phyloP scores from a whole-genome alignment of 192 early-diverging fungal genomes.

The Oehlia diaphana region DNA sequence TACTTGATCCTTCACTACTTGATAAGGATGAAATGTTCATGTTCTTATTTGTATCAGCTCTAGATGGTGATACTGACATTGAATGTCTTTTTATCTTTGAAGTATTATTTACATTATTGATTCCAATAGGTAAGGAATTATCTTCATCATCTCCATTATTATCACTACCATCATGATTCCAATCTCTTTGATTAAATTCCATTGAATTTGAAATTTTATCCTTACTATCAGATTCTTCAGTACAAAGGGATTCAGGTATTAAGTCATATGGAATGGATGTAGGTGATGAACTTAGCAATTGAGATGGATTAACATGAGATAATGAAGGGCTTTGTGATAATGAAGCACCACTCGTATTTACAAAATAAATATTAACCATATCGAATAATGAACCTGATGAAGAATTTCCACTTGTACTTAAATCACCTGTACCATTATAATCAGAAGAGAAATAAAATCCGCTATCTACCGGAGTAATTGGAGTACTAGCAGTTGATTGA shows the following conservation, averaged over 20 bases:
- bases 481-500: neutral
- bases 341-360: neutral
- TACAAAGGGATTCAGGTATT: neutral
- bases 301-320: conserved; percentile 12
- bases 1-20: neutral
- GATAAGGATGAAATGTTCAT: neutral
- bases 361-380: conserved; percentile 1
- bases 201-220: neutral
- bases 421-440: neutral
- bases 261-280: neutral
- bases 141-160: neutral
- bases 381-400: neutral
- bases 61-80: neutral
- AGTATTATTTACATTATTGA: neutral
- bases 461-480: neutral
- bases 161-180: neutral
- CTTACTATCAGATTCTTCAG: neutral
- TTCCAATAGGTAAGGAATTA: neutral
- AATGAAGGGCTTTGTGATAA: neutral
- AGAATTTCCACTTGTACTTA: neutral
- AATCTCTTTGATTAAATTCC: neutral
- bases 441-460: neutral
- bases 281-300: neutral
- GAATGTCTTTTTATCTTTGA: conserved; percentile 18
- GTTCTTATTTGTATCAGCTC: neutral